A percentile compares a stretch with the other conserved stretches of the same genome.
Evolutionary conservation across 1,284 basidiomycete genomes (phyloP).

Genomic region (Moesziomyces sp.): DNA sequence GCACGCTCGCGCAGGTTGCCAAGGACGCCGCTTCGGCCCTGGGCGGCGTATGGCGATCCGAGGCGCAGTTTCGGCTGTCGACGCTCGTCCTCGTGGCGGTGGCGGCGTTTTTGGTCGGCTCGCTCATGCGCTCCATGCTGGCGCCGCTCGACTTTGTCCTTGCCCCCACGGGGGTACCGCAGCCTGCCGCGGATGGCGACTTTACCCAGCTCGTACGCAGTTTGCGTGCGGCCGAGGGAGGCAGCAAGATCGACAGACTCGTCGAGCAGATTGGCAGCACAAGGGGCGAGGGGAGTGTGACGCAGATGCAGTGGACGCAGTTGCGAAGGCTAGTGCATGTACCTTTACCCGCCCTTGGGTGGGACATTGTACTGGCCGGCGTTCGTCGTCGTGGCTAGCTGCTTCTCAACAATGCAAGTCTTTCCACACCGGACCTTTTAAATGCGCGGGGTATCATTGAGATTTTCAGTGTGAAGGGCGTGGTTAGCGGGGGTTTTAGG

Average conservation of each 20-base stretch:
- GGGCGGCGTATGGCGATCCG: conserved; percentile 15
- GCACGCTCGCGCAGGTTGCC: conserved; percentile 20
- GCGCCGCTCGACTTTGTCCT: conserved; percentile 88
- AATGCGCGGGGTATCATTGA: too few relatives aligned
- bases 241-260: neutral
- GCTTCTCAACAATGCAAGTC: too few relatives aligned
- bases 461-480: too few relatives aligned
- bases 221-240: neutral
- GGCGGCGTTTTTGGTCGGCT: conserved; percentile 90
- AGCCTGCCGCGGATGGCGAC: conserved; percentile 5
- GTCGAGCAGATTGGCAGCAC: neutral
- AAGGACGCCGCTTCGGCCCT: conserved; percentile 10
- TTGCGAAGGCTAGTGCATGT: conserved; percentile 35
- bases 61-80: conserved; percentile 38
- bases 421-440: too few relatives aligned
- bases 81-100: conserved; percentile 77
- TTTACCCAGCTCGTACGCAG: conserved; percentile 16
- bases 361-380: conserved; percentile 43
- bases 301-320: conserved; percentile 50
- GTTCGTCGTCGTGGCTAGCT: conserved; percentile 19
- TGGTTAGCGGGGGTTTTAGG: too few relatives aligned
- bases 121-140: conserved; percentile 83
- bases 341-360: conserved; percentile 20
- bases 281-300: conserved; percentile 13
- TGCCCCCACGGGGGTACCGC: conserved; percentile 16